Percentiles rank a stretch among this genome's conserved stretches.
Evolutionary conservation across 2,329 filamentous ascomycete species (phyloP).

Genomic region (Beauveria sp.): DNA sequence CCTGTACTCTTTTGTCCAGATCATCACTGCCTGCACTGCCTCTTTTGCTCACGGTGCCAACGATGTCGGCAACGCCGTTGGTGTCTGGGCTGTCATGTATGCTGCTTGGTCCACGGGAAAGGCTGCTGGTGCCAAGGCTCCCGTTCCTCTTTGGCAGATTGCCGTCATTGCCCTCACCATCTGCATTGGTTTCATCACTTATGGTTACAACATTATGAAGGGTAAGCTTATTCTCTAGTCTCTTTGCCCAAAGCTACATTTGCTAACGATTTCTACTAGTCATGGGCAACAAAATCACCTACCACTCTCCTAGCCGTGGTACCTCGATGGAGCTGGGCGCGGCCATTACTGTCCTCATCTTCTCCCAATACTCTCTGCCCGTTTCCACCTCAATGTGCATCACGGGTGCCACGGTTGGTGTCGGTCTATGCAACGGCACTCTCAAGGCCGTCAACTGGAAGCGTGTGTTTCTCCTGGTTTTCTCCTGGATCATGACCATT

Average conservation of each 20-base stretch:
- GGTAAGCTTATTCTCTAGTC: constrained; percentile 33
- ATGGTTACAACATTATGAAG: constrained; percentile 82
- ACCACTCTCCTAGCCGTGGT: constrained; percentile 49
- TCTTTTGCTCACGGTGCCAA: constrained; percentile 73
- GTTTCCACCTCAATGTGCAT: constrained; percentile 77
- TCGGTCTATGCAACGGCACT: constrained; percentile 69
- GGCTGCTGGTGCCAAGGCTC: constrained; percentile 52
- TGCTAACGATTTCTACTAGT: constrained; percentile 35
- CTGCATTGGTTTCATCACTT: constrained; percentile 61
- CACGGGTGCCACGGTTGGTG: constrained; percentile 70
- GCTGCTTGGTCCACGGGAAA: constrained; percentile 57
- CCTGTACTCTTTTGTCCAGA: constrained; percentile 58
- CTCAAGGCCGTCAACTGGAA: constrained; percentile 69
- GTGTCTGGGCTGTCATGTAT: constrained; percentile 65
- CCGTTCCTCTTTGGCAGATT: constrained; percentile 69
- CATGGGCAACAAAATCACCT: constrained; percentile 77
- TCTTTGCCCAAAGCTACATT: constrained; percentile 12
- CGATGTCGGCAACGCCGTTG: constrained; percentile 65
- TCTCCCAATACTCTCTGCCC: constrained; percentile 67
- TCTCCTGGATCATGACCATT: constrained; percentile 50
- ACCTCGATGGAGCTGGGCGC: constrained; percentile 76
- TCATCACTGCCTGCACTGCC: constrained; percentile 62
- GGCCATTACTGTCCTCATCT: constrained; percentile 67
- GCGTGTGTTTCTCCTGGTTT: constrained; percentile 57
- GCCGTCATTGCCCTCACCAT: constrained; percentile 59